Base-by-base conservation (phyloP, 2,329 filamentous ascomycete genomes). In the Curvularia sp. region DNA sequence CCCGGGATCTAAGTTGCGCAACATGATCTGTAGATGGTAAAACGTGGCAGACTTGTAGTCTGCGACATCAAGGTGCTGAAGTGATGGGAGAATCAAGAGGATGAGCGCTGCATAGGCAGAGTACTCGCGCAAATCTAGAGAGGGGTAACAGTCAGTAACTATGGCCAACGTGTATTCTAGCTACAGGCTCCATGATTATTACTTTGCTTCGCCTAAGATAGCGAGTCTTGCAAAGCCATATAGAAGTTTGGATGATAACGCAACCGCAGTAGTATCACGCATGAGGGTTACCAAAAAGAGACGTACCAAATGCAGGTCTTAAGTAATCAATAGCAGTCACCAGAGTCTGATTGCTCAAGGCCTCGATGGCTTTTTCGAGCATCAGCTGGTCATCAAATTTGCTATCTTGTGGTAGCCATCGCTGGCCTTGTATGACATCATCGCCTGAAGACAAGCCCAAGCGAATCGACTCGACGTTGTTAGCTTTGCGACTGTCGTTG, bases 21-120 rank as follows among this genome's bases (percentile, higher is more conserved):
- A 53, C 10, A 66, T 30, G 1, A 44, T 52, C 26, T 68, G 60
- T 1, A 72, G 49, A 28, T 65, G 66, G 33, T 67, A 55, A 35
- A 72, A 64, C 2, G 57, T 69, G 22, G 65, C 57, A 39, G 60
- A 57, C 9, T 59, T 57, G 42, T 62, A 62, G 30, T 72, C 65
- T 44, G 63, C 50, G 28, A 71, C 58, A 5, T 65, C 57, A 4
- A 73, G 55, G 18, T 50, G 54, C 18, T 58, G 59, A 10, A 73
- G 48, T 3, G 49, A 52, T 8, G 70, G 71, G 12, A 71, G 60
- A 2, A 62, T 46, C 33, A 73, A 30, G 6, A 72, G 43, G 1
- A 72, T 60, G 1, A 72, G 47, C 1, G 64, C 60, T 30, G 68
- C 69, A 46, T 69, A 71, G 30, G 67, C 66, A 8, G 67, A 68